Conservation (phyloP, 2,329 filamentous ascomycete species). For the Eutypa lata region DNA sequence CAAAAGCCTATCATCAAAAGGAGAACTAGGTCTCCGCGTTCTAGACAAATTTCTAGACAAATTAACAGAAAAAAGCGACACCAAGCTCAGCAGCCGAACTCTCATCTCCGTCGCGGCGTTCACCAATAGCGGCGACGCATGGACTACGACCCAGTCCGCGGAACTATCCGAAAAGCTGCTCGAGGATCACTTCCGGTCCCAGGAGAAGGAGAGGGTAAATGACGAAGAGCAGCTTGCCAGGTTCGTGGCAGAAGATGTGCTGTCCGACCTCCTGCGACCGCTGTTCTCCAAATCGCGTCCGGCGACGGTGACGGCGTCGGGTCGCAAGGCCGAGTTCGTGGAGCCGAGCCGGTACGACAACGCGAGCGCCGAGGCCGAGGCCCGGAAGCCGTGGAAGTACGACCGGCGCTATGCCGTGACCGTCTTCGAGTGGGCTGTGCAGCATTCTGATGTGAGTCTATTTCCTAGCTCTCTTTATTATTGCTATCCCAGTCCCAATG, state of each 20-base stretch:
- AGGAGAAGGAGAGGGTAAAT: background rate
- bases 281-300: slow-evolving; percentile 60
- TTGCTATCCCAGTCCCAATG: too few relatives aligned
- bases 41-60: too few relatives aligned
- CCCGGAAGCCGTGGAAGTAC: slow-evolving; percentile 60
- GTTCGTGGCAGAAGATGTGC: slow-evolving; percentile 54
- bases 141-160: slow-evolving; percentile 15
- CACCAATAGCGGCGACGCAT: slow-evolving; percentile 21
- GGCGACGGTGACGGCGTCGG: slow-evolving; percentile 51
- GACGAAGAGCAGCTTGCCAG: slow-evolving; percentile 2
- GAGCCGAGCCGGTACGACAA: slow-evolving; percentile 34
- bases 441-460: slow-evolving; percentile 44
- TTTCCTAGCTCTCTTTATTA: slow-evolving; percentile 2
- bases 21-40: slow-evolving; percentile 18
- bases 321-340: slow-evolving; percentile 50
- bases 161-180: slow-evolving; percentile 14
- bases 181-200: slow-evolving; percentile 6
- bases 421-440: slow-evolving; percentile 60
- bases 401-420: slow-evolving; percentile 47
- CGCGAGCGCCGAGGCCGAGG: slow-evolving; percentile 27
- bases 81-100: slow-evolving; percentile 11
- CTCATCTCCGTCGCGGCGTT: slow-evolving; percentile 31
- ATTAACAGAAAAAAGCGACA: slow-evolving; percentile 13
- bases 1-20: slow-evolving; percentile 13
- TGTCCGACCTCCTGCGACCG: slow-evolving; percentile 62